Base-by-base conservation (phyloP, 2,329 filamentous ascomycete species). In the Niveomyces coronatus region DNA sequence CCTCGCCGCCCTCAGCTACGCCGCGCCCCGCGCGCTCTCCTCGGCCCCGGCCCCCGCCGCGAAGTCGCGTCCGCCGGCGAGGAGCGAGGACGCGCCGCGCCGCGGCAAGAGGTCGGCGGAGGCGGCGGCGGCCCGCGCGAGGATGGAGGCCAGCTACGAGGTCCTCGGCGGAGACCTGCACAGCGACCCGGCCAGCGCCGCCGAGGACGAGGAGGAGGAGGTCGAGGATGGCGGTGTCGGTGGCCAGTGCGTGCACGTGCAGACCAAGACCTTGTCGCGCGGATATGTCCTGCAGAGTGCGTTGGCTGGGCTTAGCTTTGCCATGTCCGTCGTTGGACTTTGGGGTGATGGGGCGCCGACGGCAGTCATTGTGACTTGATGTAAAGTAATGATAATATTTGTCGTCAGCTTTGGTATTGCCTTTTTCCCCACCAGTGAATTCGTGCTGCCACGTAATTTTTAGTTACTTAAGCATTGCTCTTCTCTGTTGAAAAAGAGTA, bases 71-170 rank as follows among this genome's bases (percentile, higher is more conserved):
- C 16, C 35, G 9, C 15, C 8, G 9, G 14, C n/a, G n/a, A 23
- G 4, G 5, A 15, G 50, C 38, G 41, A 49, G 31, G 45, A 53
- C 15, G 37, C 44, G 18, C 47, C 50, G 38, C 36, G 22, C 44
- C 22, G 24, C 18, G 34, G n/a, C 17, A 18, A 8, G n/a, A 26
- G 10, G 44, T n/a, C n/a, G n/a, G 54, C 55, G 53, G 44, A 47
- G 51, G 52, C 22, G 48, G 49, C 42, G 34, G 54, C 40, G 44
- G 54, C 46, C 35, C 52, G 63, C 44, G 52, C 60, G 43, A 67
- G 67, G 44, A 73, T 84, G 66, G 81, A 86, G 56, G 71, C 75
- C 31, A 84, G 76, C 67, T 85, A 82, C 60, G 80, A 85, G 60
- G 73, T 82, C 9, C 63, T 82, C 17, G 67, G 71, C 30, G n/a